phyloP scores from a whole-genome alignment of 2,329 filamentous ascomycete species.

The Aspergillus persii region DNA sequence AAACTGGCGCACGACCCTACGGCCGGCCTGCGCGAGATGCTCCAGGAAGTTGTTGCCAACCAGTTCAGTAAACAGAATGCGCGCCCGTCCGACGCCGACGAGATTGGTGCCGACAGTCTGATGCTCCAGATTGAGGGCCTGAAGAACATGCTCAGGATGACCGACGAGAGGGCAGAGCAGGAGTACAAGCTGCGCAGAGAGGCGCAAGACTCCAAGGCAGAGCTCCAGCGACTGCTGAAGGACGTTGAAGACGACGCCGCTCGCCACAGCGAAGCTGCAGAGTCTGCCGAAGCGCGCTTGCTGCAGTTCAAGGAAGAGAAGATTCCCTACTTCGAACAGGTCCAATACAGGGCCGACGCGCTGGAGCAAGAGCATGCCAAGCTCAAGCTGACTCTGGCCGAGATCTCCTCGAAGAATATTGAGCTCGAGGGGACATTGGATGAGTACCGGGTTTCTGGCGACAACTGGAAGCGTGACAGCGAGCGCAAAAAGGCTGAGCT shows the following conservation, averaged over 20 bases:
- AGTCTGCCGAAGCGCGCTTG: conserved; percentile 66
- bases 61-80: conserved; percentile 54
- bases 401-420: conserved; percentile 59
- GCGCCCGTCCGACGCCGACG: conserved; percentile 52
- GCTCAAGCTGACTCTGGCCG: conserved; percentile 52
- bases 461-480: conserved; percentile 59
- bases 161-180: conserved; percentile 63
- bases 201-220: conserved; percentile 69
- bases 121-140: conserved; percentile 63
- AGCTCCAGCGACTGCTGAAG: conserved; percentile 68
- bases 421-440: conserved; percentile 60
- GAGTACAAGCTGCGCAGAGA: conserved; percentile 63
- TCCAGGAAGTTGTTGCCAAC: conserved; percentile 62
- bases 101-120: conserved; percentile 50
- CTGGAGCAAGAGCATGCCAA: conserved; percentile 66
- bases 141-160: conserved; percentile 64
- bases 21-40: conserved; percentile 59
- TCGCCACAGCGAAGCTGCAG: conserved; percentile 47
- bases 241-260: conserved; percentile 59
- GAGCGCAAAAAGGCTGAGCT: conserved; percentile 49
- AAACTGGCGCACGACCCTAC: conserved; percentile 34
- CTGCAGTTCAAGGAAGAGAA: conserved; percentile 66
- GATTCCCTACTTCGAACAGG: conserved; percentile 61
- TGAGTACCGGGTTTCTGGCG: conserved; percentile 61
- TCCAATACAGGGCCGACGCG: conserved; percentile 65